These are phyloP conservation scores for Guillardia theta DNA, from an alignment of 78 protist species.

Conservation along the genomic window DNA sequence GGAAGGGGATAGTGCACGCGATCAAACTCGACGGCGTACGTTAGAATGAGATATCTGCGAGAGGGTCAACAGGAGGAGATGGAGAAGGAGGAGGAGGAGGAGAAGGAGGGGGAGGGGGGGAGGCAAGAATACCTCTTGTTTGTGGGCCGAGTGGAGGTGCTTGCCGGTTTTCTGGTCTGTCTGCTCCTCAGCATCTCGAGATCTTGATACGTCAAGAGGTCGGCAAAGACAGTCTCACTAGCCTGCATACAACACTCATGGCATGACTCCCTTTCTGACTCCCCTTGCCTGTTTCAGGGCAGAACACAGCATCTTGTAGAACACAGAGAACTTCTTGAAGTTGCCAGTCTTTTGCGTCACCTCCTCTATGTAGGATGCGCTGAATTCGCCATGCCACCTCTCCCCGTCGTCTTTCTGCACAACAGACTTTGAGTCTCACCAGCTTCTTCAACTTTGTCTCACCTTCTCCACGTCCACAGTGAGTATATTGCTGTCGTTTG, in stretches of 20 bases:
- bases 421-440: neutral
- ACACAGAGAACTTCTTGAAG: constrained; percentile 47
- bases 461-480: neutral
- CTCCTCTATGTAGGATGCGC: constrained; percentile 38
- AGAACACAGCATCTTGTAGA: constrained; percentile 28
- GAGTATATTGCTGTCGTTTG: neutral
- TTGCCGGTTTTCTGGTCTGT: neutral
- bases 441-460: neutral
- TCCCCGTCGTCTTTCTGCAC: constrained; percentile 29
- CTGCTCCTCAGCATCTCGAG: constrained; percentile 6
- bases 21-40: constrained; percentile 53
- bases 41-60: constrained; percentile 42
- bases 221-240: constrained; percentile 25
- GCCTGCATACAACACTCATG: neutral
- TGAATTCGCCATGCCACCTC: constrained; percentile 33
- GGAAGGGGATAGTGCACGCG: constrained; percentile 56
- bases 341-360: constrained; percentile 49
- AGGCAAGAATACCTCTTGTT: constrained; percentile 38
- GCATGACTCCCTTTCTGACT: neutral
- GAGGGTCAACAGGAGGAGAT: neutral
- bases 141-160: neutral
- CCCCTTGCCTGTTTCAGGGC: neutral
- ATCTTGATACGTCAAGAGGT: constrained; percentile 45
- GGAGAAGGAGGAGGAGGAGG: neutral
- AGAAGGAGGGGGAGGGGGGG: neutral